Evolutionary conservation across 2,329 filamentous ascomycete species (phyloP).

Genomic region (Cadophora sp.): DNA sequence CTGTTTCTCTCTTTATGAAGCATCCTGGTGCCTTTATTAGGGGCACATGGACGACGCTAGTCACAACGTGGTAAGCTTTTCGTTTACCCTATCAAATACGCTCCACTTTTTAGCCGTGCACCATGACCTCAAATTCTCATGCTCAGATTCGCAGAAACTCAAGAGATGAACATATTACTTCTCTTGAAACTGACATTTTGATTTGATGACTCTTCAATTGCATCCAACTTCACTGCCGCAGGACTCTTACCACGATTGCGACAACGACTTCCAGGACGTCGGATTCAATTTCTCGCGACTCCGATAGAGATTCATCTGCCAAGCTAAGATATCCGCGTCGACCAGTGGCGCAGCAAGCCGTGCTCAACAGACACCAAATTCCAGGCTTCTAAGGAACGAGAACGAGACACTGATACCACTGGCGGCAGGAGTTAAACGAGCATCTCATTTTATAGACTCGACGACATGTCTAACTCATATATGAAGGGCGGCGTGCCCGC

Average conservation of each 20-base stretch:
- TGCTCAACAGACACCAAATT: background rate
- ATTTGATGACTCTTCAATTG: background rate
- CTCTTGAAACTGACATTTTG: background rate
- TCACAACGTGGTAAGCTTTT: slow-evolving; percentile 10
- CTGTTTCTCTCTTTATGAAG: background rate
- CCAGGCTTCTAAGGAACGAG: background rate
- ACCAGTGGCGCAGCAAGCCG: slow-evolving; percentile 16
- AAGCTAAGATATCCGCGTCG: slow-evolving; percentile 5
- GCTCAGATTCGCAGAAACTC: background rate
- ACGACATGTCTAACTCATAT: slow-evolving; percentile 17
- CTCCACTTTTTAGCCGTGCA: slow-evolving; percentile 13
- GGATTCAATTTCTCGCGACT: slow-evolving; percentile 10
- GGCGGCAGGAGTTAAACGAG: background rate
- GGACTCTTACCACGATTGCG: background rate
- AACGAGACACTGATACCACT: background rate
- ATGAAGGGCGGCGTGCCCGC: slow-evolving; percentile 16
- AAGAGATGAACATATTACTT: background rate
- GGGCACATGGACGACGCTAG: background rate
- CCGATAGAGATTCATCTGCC: slow-evolving; percentile 3
- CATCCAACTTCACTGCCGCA: background rate
- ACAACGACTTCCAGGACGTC: background rate
- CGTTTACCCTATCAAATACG: slow-evolving; percentile 3
- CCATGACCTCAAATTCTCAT: slow-evolving; percentile 11
- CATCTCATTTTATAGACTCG: background rate
- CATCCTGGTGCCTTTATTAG: background rate